These are phyloP conservation scores for Serendipita sp. DNA, from an alignment of 768 basidiomycete genomes.

Conservation along the genomic window DNA sequence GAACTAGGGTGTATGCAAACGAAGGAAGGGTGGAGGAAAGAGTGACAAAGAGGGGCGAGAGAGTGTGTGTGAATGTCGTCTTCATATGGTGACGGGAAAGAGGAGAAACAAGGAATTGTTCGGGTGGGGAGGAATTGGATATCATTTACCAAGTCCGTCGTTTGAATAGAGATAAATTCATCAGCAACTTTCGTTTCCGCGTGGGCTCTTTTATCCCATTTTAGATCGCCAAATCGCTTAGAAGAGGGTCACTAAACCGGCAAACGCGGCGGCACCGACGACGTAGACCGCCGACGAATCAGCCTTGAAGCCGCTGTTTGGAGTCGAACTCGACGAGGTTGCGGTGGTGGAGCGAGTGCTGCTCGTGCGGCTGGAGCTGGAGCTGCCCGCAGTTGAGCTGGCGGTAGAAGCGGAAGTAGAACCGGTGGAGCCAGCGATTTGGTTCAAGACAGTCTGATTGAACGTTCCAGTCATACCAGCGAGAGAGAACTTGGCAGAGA, in stretches of 20 bases:
- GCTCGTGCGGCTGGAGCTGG: background rate
- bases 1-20: no score
- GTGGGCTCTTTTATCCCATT: no score
- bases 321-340: background rate
- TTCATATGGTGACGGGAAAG: no score
- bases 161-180: no score
- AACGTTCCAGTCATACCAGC: conserved; percentile 57
- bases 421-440: conserved; percentile 37
- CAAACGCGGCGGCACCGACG: background rate
- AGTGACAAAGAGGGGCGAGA: no score
- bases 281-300: conserved; percentile 6
- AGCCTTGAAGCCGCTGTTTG: background rate
- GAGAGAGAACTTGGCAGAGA: conserved; percentile 66
- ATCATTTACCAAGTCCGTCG: no score
- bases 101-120: no score
- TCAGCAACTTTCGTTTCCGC: no score
- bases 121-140: no score
- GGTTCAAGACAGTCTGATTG: conserved; percentile 30
- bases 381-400: conserved; percentile 12
- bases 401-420: conserved; percentile 13
- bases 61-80: no score
- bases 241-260: background rate
- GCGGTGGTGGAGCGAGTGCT: conserved; percentile 2
- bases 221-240: background rate
- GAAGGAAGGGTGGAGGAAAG: no score